These are phyloP conservation scores for Psilocybe mexicana DNA, from an alignment of 1,284 basidiomycete genomes.

Conservation along the genomic window DNA sequence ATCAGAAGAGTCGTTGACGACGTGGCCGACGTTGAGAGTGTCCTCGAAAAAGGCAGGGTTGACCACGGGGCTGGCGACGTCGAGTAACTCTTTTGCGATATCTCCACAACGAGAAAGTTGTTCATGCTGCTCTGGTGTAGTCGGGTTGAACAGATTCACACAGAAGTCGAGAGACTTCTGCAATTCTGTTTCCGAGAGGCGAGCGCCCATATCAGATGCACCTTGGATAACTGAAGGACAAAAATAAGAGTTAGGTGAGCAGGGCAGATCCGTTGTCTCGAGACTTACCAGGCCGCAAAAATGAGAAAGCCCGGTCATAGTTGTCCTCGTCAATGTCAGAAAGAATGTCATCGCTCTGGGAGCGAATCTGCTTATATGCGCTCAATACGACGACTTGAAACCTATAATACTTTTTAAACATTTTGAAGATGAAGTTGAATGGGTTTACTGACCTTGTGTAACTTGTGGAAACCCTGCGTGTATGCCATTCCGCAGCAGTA, in stretches of 20 bases:
- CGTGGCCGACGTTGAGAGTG: slow-evolving; percentile 21
- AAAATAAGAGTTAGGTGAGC: not conserved
- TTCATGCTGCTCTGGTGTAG: slow-evolving; percentile 51
- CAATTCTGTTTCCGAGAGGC: slow-evolving; percentile 68
- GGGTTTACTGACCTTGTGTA: slow-evolving; percentile 49
- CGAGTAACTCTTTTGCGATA: slow-evolving; percentile 40
- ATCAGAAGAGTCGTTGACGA: slow-evolving; percentile 12
- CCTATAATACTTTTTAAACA: slow-evolving; percentile 31
- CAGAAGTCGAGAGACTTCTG: slow-evolving; percentile 65
- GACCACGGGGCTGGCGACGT: slow-evolving; percentile 46
- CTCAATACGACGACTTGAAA: slow-evolving; percentile 75
- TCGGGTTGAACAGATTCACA: slow-evolving; percentile 57
- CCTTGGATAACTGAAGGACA: slow-evolving; percentile 66
- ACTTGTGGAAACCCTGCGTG: slow-evolving; percentile 56
- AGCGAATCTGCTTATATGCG: slow-evolving; percentile 71
- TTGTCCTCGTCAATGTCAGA: slow-evolving; percentile 66
- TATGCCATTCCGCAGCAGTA: slow-evolving; percentile 59
- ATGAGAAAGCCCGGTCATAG: slow-evolving; percentile 66
- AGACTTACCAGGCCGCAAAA: slow-evolving; percentile 56
- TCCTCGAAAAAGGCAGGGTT: slow-evolving; percentile 43
- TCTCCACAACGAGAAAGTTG: slow-evolving; percentile 30
- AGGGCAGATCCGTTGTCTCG: not conserved
- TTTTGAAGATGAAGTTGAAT: not conserved
- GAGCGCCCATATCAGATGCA: slow-evolving; percentile 67
- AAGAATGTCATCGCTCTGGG: slow-evolving; percentile 56